Conservation (phyloP, 1,284 basidiomycete species). For the Irpex sp. region DNA sequence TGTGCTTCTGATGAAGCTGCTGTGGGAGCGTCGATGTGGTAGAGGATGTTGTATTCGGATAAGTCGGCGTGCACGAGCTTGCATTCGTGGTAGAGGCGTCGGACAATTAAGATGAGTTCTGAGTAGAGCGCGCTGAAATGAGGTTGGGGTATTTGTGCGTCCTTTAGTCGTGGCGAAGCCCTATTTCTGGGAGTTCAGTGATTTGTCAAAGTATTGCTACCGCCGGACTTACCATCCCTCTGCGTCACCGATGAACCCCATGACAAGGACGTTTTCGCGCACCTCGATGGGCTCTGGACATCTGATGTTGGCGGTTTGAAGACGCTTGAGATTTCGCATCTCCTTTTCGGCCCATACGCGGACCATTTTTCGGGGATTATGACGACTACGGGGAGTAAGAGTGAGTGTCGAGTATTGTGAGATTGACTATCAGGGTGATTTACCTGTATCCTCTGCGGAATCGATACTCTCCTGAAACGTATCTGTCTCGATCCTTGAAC, state of each 20-base stretch:
- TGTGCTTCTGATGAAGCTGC: too few relatives aligned
- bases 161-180: conserved; percentile 89
- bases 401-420: too few relatives aligned
- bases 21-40: conserved; percentile 45
- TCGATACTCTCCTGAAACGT: conserved; percentile 89
- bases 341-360: conserved; percentile 99
- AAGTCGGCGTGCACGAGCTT: conserved; percentile 97
- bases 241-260: conserved; percentile 86
- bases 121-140: conserved; percentile 67
- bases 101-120: conserved; percentile 78
- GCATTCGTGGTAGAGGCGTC: conserved; percentile 88
- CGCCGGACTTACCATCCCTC: conserved; percentile 67
- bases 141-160: conserved; percentile 64
- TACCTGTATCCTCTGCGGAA: conserved; percentile 87
- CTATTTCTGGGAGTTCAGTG: conserved; percentile 32
- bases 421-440: too few relatives aligned
- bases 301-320: conserved; percentile 78
- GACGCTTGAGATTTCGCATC: conserved; percentile 89
- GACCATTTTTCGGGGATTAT: conserved; percentile 99
- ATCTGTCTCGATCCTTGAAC: conserved; percentile 96
- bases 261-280: conserved; percentile 95
- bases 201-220: conserved; percentile 3
- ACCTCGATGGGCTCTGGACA: conserved; percentile 92
- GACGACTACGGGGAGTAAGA: conserved; percentile 42
- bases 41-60: conserved; percentile 97